These are phyloP conservation scores for Rhodamnia rubescens DNA, from an alignment of 345 rosid species.

Conservation along the genomic window DNA sequence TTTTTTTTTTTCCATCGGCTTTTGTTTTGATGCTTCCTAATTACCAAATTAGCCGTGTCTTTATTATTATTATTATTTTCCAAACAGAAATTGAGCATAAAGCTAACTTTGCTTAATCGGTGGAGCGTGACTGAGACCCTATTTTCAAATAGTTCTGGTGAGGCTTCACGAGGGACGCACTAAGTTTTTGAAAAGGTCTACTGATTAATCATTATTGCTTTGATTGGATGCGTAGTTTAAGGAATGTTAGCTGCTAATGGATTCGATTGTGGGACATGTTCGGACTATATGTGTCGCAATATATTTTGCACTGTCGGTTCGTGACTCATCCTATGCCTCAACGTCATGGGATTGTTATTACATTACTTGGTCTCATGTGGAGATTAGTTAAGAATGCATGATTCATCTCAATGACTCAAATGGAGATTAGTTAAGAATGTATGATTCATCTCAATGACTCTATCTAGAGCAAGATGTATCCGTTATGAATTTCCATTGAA, in stretches of 20 bases:
- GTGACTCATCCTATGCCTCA: not conserved
- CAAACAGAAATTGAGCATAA: not conserved
- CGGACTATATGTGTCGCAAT: not conserved
- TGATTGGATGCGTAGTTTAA: not conserved
- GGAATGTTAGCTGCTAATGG: not conserved
- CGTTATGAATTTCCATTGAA: not conserved
- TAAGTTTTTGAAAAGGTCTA: not conserved
- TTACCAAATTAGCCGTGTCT: not conserved
- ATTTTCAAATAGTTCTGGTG: not conserved
- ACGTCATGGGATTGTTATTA: not conserved
- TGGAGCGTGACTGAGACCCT: not conserved
- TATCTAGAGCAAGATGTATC: not conserved
- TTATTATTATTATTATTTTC: not conserved
- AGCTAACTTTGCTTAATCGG: not conserved
- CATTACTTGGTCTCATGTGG: not conserved
- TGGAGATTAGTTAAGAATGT: not conserved
- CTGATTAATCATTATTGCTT: not conserved
- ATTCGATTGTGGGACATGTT: not conserved
- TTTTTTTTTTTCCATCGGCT: not conserved
- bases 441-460: not conserved
- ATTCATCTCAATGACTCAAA: not conserved
- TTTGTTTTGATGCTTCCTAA: not conserved
- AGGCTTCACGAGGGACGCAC: not conserved
- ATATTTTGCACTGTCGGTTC: not conserved
- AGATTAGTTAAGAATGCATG: not conserved